These are phyloP conservation scores for Termitomyces sp. DNA, from an alignment of 768 basidiomycete genomes.

Conservation along the genomic window DNA sequence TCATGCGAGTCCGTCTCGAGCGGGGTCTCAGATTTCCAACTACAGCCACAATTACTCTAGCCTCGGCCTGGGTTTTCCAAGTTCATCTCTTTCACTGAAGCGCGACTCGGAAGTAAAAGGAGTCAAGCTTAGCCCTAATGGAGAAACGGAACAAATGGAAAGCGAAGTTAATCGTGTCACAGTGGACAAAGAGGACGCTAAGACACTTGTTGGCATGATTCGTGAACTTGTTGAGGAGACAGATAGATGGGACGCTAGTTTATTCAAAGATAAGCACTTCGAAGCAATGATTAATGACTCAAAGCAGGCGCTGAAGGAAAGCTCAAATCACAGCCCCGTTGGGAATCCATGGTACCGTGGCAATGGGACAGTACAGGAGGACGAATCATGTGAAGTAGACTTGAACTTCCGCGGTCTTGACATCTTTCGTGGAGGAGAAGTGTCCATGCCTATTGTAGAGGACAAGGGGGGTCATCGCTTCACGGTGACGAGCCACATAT, in stretches of 20 bases:
- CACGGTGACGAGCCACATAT: neutral
- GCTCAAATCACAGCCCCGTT: neutral
- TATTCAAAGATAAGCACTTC: constrained; percentile 45
- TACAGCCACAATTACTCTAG: constrained; percentile 6
- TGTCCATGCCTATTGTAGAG: constrained; percentile 3
- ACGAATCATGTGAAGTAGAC: constrained; percentile 18
- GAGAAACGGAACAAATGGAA: neutral
- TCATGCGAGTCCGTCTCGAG: neutral
- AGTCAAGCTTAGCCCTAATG: neutral
- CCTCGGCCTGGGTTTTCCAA: constrained; percentile 16
- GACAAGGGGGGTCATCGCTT: neutral
- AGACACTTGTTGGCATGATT: constrained; percentile 36
- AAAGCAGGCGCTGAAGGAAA: constrained; percentile 4
- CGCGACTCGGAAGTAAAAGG: neutral
- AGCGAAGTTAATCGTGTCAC: neutral
- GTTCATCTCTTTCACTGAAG: neutral
- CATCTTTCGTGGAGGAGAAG: constrained; percentile 13
- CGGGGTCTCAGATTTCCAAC: neutral
- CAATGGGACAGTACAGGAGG: neutral
- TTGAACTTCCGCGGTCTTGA: constrained; percentile 19
- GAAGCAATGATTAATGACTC: constrained; percentile 36
- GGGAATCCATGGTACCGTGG: neutral
- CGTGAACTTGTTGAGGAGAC: constrained; percentile 46
- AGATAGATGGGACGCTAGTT: constrained; percentile 43
- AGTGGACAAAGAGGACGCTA: constrained; percentile 19